Evolutionary conservation across 129 eudicot species (phyloP).

Genomic region (Artemisia tridentata): DNA sequence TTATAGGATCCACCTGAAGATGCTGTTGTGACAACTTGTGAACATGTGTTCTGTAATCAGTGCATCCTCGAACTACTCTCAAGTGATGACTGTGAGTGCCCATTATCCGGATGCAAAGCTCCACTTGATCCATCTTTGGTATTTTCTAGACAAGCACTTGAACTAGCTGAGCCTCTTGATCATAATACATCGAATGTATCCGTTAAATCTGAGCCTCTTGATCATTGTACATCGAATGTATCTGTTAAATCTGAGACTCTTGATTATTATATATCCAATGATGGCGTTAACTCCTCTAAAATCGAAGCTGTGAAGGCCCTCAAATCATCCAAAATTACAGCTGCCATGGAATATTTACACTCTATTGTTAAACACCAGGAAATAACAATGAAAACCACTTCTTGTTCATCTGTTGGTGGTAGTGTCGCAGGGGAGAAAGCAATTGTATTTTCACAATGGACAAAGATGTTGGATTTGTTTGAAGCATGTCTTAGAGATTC

Average conservation of each 20-base stretch:
- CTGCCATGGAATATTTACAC: conserved; percentile 45
- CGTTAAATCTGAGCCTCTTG: conserved; percentile 33
- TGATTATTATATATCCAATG: conserved; percentile 16
- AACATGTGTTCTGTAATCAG: conserved; percentile 92
- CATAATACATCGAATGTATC: conserved; percentile 21
- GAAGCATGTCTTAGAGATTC: conserved; percentile 70
- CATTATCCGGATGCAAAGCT: conserved; percentile 68
- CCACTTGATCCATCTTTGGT: conserved; percentile 46
- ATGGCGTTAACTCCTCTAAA: conserved; percentile 52
- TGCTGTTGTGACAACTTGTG: conserved; percentile 89
- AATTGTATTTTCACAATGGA: conserved; percentile 99
- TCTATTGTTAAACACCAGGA: conserved; percentile 48
- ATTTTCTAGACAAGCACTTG: conserved; percentile 61
- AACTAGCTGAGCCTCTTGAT: conserved; percentile 40
- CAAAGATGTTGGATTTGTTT: conserved; percentile 94
- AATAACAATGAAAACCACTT: not conserved
- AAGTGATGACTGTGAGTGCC: conserved; percentile 83
- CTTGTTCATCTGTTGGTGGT: conserved; percentile 4
- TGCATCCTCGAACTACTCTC: conserved; percentile 81
- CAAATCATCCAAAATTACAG: too few species aligned
- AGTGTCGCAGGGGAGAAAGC: conserved; percentile 68
- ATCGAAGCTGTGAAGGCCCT: conserved; percentile 55
- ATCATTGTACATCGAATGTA: conserved; percentile 31
- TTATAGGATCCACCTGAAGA: conserved; percentile 95
- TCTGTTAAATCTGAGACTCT: conserved; percentile 47